Percentiles rank a stretch among this genome's conserved stretches.
Evolutionary conservation across 176 grass and related monocot genomes (phyloP).

Genomic region (Avena atlantica): DNA sequence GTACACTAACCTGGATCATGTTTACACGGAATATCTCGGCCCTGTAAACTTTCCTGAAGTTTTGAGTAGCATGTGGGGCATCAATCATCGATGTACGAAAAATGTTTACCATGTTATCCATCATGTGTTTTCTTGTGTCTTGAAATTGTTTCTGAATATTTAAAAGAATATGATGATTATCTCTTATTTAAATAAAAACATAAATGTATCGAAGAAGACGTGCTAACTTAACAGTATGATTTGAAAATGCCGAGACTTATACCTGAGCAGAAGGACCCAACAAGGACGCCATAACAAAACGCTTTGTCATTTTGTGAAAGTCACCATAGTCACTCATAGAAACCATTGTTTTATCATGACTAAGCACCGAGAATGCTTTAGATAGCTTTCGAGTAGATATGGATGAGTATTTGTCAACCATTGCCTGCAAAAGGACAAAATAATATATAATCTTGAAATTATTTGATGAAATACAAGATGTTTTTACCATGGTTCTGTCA

Average conservation of each 20-base stretch:
- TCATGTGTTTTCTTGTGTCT: conserved; percentile 59
- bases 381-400: conserved; percentile 85
- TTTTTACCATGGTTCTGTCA: too few species aligned
- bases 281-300: conserved; percentile 63
- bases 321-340: conserved; percentile 80
- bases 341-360: conserved; percentile 72
- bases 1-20: conserved; percentile 66
- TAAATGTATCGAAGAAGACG: neutral
- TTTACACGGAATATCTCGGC: conserved; percentile 67
- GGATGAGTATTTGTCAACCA: too few species aligned
- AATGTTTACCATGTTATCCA: conserved; percentile 57
- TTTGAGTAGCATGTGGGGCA: conserved; percentile 52
- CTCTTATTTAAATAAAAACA: neutral
- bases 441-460: neutral
- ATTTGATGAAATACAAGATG: neutral
- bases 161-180: conserved; percentile 20
- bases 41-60: conserved; percentile 72
- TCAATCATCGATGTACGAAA: conserved; percentile 40
- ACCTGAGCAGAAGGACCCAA: conserved; percentile 78
- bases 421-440: conserved; percentile 53
- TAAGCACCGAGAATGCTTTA: conserved; percentile 66
- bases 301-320: conserved; percentile 80
- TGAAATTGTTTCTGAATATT: conserved; percentile 68
- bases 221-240: neutral
- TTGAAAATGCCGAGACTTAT: neutral